phyloP scores from a whole-genome alignment of 352 stramenopile species.

The Peronospora farinosa region DNA sequence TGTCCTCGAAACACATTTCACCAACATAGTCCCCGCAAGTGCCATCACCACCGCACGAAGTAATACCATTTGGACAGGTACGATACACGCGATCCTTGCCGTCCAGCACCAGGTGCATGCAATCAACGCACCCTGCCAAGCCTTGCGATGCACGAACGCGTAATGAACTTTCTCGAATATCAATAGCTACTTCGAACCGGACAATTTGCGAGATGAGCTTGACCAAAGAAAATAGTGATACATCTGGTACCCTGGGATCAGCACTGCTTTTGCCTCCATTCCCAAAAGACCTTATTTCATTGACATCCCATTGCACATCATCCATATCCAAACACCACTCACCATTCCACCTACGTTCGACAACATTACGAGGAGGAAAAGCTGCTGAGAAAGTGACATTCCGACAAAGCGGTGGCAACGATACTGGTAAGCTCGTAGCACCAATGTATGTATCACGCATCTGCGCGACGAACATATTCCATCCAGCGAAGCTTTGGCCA shows the following conservation, averaged over 20 bases:
- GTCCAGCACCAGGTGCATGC: conserved; percentile 50
- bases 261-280: conserved; percentile 3
- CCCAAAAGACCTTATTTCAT: not conserved
- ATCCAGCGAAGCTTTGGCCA: conserved; percentile 46
- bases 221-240: conserved; percentile 44
- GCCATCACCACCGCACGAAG: conserved; percentile 31
- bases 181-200: conserved; percentile 36
- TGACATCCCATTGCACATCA: conserved; percentile 33
- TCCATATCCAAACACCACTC: conserved; percentile 54
- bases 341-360: conserved; percentile 44
- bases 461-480: conserved; percentile 52
- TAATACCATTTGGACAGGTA: conserved; percentile 45
- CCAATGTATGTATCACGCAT: conserved; percentile 60
- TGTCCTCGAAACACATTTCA: conserved; percentile 41
- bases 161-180: conserved; percentile 34
- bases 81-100: conserved; percentile 55
- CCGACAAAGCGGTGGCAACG: not conserved
- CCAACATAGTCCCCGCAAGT: conserved; percentile 65
- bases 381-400: conserved; percentile 2
- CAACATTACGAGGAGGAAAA: conserved; percentile 19
- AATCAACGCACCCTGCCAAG: conserved; percentile 29
- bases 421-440: conserved; percentile 4
- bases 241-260: conserved; percentile 4
- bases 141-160: conserved; percentile 28
- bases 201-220: conserved; percentile 44